phyloP scores from a whole-genome alignment of 352 stramenopile species.

The Globisporangium nagaii region DNA sequence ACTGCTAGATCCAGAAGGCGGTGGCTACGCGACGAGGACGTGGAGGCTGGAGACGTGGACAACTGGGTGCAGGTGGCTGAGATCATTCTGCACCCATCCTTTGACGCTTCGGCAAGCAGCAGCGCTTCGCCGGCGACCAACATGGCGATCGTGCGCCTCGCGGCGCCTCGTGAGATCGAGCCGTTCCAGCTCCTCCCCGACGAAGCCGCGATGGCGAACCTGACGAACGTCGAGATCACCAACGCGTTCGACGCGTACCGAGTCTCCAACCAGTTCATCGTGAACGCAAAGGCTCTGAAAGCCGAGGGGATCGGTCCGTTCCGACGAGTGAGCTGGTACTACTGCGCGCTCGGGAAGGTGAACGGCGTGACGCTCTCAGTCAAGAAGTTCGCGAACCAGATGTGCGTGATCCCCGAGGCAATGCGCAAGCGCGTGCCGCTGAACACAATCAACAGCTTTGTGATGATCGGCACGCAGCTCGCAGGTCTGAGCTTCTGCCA shows the following conservation, averaged over 20 bases:
- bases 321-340: conserved; percentile 15
- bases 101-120: conserved; percentile 1
- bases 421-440: conserved; percentile 11
- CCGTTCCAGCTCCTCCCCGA: conserved; percentile 20
- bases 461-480: conserved; percentile 21
- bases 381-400: conserved; percentile 3
- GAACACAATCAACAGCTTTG: conserved; percentile 17
- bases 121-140: conserved; percentile 8
- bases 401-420: conserved; percentile 13
- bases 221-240: conserved; percentile 7
- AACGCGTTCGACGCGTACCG: conserved; percentile 10
- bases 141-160: conserved; percentile 19
- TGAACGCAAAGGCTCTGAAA: conserved; percentile 6
- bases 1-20: not conserved
- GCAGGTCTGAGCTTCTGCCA: conserved; percentile 17
- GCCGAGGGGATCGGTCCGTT: conserved; percentile 5
- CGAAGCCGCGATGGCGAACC: conserved; percentile 1
- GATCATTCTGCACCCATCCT: conserved; percentile 18
- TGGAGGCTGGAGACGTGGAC: conserved; percentile 18
- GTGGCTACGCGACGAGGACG: not conserved
- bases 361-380: not conserved
- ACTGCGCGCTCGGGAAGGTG: conserved; percentile 7
- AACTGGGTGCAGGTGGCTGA: conserved; percentile 15
- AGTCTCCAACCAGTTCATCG: conserved; percentile 12
- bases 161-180: conserved; percentile 2